A percentile compares a stretch with the other conserved stretches of the same genome.
These are phyloP conservation scores for Lipomyces orientalis DNA, from an alignment of 805 yeast species.

Conservation along the genomic window DNA sequence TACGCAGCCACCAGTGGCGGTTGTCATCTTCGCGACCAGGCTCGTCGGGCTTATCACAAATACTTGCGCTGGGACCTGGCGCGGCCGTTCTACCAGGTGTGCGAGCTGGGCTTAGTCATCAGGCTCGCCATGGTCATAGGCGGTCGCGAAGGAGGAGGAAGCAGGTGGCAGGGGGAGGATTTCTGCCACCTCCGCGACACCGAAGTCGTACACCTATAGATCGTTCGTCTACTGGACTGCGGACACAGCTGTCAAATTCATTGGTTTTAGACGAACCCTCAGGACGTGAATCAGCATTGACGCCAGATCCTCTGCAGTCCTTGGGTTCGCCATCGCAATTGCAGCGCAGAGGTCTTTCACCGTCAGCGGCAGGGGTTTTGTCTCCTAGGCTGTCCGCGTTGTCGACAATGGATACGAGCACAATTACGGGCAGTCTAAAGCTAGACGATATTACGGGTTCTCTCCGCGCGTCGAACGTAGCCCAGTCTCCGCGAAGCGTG, in stretches of 20 bases:
- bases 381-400: conserved; percentile 23
- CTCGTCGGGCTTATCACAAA: conserved; percentile 11
- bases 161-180: conserved; percentile 3
- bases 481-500: conserved; percentile 4
- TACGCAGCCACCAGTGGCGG: background rate
- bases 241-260: conserved; percentile 23
- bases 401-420: conserved; percentile 16
- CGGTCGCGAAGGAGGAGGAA: conserved; percentile 6
- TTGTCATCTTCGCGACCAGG: background rate
- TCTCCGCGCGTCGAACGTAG: conserved; percentile 18
- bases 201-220: conserved; percentile 24
- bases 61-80: conserved; percentile 11
- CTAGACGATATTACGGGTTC: conserved; percentile 17
- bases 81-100: conserved; percentile 5
- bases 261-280: background rate
- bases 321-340: background rate
- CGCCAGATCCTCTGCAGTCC: background rate
- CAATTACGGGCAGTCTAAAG: conserved; percentile 9
- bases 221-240: conserved; percentile 1
- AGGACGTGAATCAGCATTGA: background rate
- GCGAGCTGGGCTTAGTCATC: background rate
- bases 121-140: background rate
- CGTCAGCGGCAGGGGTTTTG: background rate
- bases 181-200: background rate
- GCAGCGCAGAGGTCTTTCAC: background rate